Evolutionary conservation across 495 filamentous ascomycete species (phyloP), one percentile per base, ranked within the genome.

Genomic region (Viridothelium virens): DNA sequence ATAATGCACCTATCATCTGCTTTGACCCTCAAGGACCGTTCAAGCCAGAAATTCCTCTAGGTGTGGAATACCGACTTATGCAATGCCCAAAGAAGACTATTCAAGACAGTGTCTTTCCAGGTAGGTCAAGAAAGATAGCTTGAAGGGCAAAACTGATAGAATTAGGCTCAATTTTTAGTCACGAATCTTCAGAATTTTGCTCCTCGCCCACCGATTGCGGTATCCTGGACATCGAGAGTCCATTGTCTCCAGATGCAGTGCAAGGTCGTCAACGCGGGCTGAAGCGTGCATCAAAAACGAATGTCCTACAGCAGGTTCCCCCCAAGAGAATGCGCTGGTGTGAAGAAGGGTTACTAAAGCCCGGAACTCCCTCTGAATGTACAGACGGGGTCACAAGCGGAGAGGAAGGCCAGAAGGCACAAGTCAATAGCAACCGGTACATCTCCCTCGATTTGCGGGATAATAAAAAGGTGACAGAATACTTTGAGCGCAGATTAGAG

Each of bases 401-500:
- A 5, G 48, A 53, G 9, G 9, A 11, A 14, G 48, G 11, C 5
- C 48, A 53, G 18, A 25, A 18, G 5, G 18, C 0, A 14, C 48
- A 5, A 53, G 48, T 53, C 48, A 53, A 25, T n/a, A 53, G 18
- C 18, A 25, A 11, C n/a, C 11, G 18, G 18, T 53, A 53, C 48
- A 14, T 16, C n/a, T 5, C 9, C 5, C 9, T 53, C 18, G 5
- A 53, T 5, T 5, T 53, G 5, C 12, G 5, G 48, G 69, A 73
- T 18, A 53, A 16, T 6, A 61, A 62, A 3, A 63, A 66, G 41
- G 66, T 74, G 11, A 59, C n/a, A 33, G 44, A 44, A 1, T 89
- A 88, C 70, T 89, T 91, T 67, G 78, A 82, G 38, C 83, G 81
- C 25, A 77, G 85, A 0, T 87, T 93, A 67, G 83, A 84, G 64